Conservation (phyloP, 129 eudicot species). For the Artemisia annua region DNA sequence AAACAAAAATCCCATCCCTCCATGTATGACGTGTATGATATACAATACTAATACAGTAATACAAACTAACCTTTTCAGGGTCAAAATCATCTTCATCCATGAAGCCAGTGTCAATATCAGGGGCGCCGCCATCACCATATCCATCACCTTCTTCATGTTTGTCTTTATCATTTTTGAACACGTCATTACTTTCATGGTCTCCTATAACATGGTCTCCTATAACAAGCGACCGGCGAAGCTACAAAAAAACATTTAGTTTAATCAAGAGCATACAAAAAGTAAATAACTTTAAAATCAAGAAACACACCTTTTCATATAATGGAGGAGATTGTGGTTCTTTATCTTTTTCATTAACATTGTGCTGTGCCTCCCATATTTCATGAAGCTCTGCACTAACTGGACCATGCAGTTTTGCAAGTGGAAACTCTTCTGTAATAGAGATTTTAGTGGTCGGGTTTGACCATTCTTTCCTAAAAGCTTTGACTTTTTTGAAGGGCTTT, state of each 20-base stretch:
- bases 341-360: slow-evolving; percentile 31
- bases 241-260: slow-evolving; percentile 34
- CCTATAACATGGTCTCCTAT: too few species aligned
- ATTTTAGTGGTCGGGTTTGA: slow-evolving; percentile 35
- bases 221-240: slow-evolving; percentile 89
- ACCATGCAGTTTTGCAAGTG: slow-evolving; percentile 77
- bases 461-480: slow-evolving; percentile 38
- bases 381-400: slow-evolving; percentile 61
- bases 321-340: slow-evolving; percentile 49
- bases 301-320: slow-evolving; percentile 74
- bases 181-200: slow-evolving; percentile 35
- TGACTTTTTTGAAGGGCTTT: slow-evolving; percentile 81
- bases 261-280: slow-evolving; percentile 6
- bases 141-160: slow-evolving; percentile 50
- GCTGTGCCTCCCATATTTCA: slow-evolving; percentile 68
- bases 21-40: slow-evolving; percentile 2
- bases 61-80: slow-evolving; percentile 47
- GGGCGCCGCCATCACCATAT: slow-evolving; percentile 51
- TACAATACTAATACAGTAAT: background rate
- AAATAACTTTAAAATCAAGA: slow-evolving; percentile 10
- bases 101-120: slow-evolving; percentile 57
- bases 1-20: slow-evolving; percentile 6
- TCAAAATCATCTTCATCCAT: slow-evolving; percentile 53
- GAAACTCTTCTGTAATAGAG: slow-evolving; percentile 54
- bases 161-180: slow-evolving; percentile 20